phyloP scores from a whole-genome alignment of 2,329 filamentous ascomycete genomes.

The Macrophomina tecta region DNA sequence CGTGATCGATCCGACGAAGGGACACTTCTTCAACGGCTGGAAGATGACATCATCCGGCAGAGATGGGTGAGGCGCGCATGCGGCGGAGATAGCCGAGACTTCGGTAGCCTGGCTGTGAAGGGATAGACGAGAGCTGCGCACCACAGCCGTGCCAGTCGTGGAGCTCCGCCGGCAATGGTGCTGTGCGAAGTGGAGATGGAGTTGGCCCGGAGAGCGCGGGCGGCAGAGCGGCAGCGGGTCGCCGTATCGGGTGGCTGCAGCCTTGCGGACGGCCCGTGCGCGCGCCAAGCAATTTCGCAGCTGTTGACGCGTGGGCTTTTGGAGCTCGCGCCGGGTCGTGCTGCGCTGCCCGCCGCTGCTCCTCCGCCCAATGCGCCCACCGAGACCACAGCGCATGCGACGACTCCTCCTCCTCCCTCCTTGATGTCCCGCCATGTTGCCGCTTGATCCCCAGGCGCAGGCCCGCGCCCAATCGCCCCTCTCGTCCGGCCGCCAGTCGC shows the following conservation, averaged over 20 bases:
- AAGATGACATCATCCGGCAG: background rate
- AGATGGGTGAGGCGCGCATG: background rate
- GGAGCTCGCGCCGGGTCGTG: background rate
- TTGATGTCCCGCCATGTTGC: slow-evolving; percentile 38
- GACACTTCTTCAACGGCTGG: too few species aligned
- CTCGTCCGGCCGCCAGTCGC: slow-evolving; percentile 82
- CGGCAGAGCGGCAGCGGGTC: background rate
- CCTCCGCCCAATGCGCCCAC: slow-evolving; percentile 17
- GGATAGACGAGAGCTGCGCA: too few species aligned
- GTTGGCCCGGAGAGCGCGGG: background rate
- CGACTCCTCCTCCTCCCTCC: slow-evolving; percentile 11
- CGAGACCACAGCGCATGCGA: background rate
- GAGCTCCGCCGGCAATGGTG: background rate
- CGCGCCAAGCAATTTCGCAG: background rate
- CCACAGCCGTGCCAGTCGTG: too few species aligned
- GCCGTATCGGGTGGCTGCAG: background rate
- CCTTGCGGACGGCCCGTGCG: background rate
- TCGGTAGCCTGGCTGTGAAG: background rate
- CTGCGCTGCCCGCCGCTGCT: slow-evolving; percentile 9
- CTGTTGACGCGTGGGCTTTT: slow-evolving; percentile 26
- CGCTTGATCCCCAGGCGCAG: slow-evolving; percentile 39
- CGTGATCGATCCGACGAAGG: background rate
- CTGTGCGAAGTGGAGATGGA: background rate
- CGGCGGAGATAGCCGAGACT: background rate
- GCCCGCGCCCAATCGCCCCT: slow-evolving; percentile 66